Base-by-base conservation (phyloP, 2,329 filamentous ascomycete species). In the Triangularia verruculosa region DNA sequence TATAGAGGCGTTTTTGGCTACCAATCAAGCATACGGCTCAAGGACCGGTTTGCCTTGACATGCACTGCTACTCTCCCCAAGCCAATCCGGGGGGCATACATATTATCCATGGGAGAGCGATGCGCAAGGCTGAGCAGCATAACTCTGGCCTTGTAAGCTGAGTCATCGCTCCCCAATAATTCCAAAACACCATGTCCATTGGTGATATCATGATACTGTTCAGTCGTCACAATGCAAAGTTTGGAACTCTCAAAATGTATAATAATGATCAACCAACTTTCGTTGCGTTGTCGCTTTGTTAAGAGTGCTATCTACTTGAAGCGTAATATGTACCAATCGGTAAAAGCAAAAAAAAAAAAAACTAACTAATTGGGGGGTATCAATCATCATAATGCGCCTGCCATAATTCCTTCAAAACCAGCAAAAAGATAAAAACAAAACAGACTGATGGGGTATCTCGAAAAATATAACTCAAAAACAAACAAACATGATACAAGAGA, bases 361-460 rank as follows among this genome's bases (percentile, higher is more conserved):
- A 39, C 60, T 62, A 62, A 61, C 20, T 54, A 54, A 43, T 27
- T 27, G 34, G 54, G 52, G 60, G 60, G 60, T 62, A 62, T 62
- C 60, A 62, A 62, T 62, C 60, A 62, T 62, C 60, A 62, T 62
- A n/a, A 30, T 54, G 24, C 43, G 32, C 27, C 56, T 54, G 51
- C 51, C 51, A 27, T 54, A n/a, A 24, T 57, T 25, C 20, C 32
- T 47, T 55, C 32, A 52, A 61, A 61, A 32, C 53, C 56, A 62
- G 28, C 32, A 17, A 39, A 55, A n/a, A 56, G 47, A 55, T 1
- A 55, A 56, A 53, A 47, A 5, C 32, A 59, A 51, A 59, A 20
- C 28, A 25, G 24, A 25, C 28, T 24, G 56, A 58, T 58, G 57
- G 39, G 20, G 57, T 39, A 34, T 59, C 24, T 59, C 32, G 51